Evolutionary conservation across 805 yeast species (phyloP), one percentile per base, ranked within the genome.

Genomic region (Pichia eremophila): DNA sequence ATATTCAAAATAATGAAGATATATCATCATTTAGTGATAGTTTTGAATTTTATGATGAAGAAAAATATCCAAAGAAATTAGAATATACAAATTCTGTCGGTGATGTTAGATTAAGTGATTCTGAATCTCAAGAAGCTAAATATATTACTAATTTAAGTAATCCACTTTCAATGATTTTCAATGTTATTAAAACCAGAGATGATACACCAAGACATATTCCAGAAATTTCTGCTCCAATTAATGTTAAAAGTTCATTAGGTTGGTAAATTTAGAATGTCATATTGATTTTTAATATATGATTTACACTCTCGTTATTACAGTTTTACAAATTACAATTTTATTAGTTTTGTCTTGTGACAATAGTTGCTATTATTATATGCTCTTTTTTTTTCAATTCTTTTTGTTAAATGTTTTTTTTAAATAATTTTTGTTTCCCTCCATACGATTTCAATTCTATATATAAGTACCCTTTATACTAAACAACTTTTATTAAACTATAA

Each of bases 201-300:
- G 62, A 56, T 19, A 61, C 56, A 38, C 46, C 51, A 31, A 53
- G 56, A 44, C 69, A 57, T 47, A 61, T 70, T 40, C 76, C 72
- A 43, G 70, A 63, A 39, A 83, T 83, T 38, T 80, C 86, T 8
- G 77, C 74, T 47, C 91, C 91, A 11, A 82, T 82, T 36, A 80
- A 82, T 47, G 74, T 83, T 4, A 78, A 78, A 51, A 83, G 81
- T 60, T 82, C 91, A 2, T 68, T 83, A 50, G 90, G 90, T 34
- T 83, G 90, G 90, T 65, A 47, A 58, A 29, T 29, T 10, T 11
- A 12, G 32, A 22, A 22, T 22, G 25, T 22, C 25, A 22, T 22
- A 22, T 22, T 22, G 6, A 22, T 22, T 4, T 22, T 19, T 19
- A 19, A 4, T 19, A 19, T 19, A 4, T n/a, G 25, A 22, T 7